Evolutionary conservation across 208 protist genomes (phyloP).

Genomic region (Leishmania martiniquensis): DNA sequence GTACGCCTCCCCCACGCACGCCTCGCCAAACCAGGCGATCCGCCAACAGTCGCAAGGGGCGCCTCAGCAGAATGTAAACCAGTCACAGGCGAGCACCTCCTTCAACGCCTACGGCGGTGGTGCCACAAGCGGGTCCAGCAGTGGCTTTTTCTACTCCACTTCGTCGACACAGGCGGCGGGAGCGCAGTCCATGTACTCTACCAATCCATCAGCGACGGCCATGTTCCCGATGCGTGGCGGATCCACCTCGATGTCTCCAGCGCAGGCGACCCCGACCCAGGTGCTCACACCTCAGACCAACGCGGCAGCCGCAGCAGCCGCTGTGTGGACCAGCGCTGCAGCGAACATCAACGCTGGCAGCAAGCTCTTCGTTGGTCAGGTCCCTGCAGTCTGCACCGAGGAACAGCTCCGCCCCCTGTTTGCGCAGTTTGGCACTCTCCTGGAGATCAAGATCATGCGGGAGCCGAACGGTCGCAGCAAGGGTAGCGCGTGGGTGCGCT

Average conservation of each 20-base stretch:
- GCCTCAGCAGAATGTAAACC: constrained; percentile 14
- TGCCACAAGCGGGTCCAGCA: constrained; percentile 2
- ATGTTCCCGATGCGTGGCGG: constrained; percentile 28
- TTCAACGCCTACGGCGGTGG: constrained; percentile 18
- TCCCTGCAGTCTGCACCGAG: constrained; percentile 86
- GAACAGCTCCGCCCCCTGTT: constrained; percentile 81
- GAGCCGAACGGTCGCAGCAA: constrained; percentile 76
- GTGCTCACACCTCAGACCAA: constrained; percentile 15
- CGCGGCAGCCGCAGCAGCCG: constrained; percentile 12
- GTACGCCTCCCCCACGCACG: constrained; percentile 20
- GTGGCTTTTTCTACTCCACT: constrained; percentile 25
- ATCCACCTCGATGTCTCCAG: constrained; percentile 16
- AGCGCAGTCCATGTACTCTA: constrained; percentile 29
- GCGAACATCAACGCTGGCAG: constrained; percentile 57
- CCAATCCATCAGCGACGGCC: constrained; percentile 14
- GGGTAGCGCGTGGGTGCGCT: constrained; percentile 86
- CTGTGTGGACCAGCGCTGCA: constrained; percentile 21
- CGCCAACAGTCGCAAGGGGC: constrained; percentile 13
- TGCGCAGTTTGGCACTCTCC: constrained; percentile 59
- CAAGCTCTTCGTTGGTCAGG: constrained; percentile 91
- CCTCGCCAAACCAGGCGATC: constrained; percentile 9
- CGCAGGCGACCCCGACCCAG: constrained; percentile 7
- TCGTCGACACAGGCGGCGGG: constrained; percentile 1
- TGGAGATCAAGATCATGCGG: constrained; percentile 89
- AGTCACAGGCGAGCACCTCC: constrained; percentile 7